Evolutionary conservation across 805 yeast species (phyloP).

Genomic region (Yamadazyma olivae): DNA sequence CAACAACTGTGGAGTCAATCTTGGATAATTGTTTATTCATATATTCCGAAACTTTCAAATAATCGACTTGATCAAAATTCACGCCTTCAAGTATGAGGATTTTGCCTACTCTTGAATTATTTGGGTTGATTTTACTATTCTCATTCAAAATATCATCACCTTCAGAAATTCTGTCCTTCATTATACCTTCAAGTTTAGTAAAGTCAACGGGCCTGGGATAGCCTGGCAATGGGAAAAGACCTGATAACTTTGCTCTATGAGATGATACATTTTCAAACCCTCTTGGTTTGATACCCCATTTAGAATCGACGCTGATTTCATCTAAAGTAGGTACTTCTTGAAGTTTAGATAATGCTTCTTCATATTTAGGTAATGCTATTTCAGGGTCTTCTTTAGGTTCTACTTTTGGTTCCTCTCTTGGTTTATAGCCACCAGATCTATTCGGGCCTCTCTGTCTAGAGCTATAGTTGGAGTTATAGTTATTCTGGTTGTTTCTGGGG

Average conservation of each 20-base stretch:
- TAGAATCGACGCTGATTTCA: constrained; percentile 48
- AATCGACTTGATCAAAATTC: constrained; percentile 31
- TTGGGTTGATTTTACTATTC: constrained; percentile 35
- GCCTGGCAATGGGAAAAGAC: constrained; percentile 76
- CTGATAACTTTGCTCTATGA: constrained; percentile 73
- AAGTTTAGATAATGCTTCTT: constrained; percentile 29
- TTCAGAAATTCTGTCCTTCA: constrained; percentile 29
- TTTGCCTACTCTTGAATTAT: constrained; percentile 32
- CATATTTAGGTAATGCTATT: constrained; percentile 19
- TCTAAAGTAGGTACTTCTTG: constrained; percentile 45
- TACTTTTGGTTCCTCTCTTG: constrained; percentile 3
- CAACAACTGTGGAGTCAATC: constrained; percentile 38
- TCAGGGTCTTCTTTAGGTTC: constrained; percentile 10
- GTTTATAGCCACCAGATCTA: too few relatives aligned
- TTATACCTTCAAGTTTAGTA: constrained; percentile 38
- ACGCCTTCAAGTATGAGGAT: constrained; percentile 28
- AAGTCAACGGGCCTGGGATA: constrained; percentile 45
- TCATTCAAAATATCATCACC: constrained; percentile 30
- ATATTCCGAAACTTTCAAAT: constrained; percentile 39
- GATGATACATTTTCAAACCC: constrained; percentile 76
- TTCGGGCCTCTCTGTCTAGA: constrained; percentile 2
- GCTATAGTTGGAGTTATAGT: constrained; percentile 1
- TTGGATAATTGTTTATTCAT: constrained; percentile 44
- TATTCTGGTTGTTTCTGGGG: not conserved
- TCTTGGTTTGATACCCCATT: constrained; percentile 71